These are phyloP conservation scores for Benincasa hispida DNA, from an alignment of 306 rosid genomes.

Conservation along the genomic window DNA sequence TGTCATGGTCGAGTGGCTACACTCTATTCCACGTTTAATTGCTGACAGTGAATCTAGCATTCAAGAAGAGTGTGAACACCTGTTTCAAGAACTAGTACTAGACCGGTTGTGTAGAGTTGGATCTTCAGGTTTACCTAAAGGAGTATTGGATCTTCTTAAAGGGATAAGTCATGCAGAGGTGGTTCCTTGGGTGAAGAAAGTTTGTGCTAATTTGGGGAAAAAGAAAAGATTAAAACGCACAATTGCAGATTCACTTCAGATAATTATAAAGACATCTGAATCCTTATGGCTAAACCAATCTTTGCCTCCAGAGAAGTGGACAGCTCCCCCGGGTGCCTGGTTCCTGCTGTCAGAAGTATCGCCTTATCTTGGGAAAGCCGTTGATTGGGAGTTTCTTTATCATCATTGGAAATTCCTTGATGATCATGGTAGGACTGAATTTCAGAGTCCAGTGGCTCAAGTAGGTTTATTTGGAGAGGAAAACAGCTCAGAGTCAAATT, in stretches of 20 bases:
- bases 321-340: constrained; percentile 93
- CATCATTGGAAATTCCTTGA: constrained; percentile 96
- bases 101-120: constrained; percentile 54
- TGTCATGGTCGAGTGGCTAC: constrained; percentile 79
- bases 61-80: constrained; percentile 87
- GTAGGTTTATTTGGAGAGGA: constrained; percentile 27
- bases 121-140: constrained; percentile 21
- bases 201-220: constrained; percentile 76
- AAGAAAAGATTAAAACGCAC: constrained; percentile 44
- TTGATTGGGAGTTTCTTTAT: constrained; percentile 83
- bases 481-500: constrained; percentile 36
- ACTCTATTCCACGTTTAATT: constrained; percentile 72
- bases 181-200: constrained; percentile 82
- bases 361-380: constrained; percentile 56
- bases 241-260: constrained; percentile 55
- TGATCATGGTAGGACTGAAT: constrained; percentile 35
- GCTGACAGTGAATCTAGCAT: constrained; percentile 78
- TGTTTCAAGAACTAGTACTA: constrained; percentile 74
- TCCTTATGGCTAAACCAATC: constrained; percentile 64
- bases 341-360: constrained; percentile 90
- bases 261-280: constrained; percentile 60
- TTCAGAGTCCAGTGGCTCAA: constrained; percentile 29
- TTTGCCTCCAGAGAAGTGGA: constrained; percentile 76
- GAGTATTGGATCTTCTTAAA: constrained; percentile 45
- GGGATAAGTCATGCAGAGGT: constrained; percentile 68